Evolutionary conservation across 495 filamentous ascomycete species (phyloP).

Genomic region (Peziza echinospora): DNA sequence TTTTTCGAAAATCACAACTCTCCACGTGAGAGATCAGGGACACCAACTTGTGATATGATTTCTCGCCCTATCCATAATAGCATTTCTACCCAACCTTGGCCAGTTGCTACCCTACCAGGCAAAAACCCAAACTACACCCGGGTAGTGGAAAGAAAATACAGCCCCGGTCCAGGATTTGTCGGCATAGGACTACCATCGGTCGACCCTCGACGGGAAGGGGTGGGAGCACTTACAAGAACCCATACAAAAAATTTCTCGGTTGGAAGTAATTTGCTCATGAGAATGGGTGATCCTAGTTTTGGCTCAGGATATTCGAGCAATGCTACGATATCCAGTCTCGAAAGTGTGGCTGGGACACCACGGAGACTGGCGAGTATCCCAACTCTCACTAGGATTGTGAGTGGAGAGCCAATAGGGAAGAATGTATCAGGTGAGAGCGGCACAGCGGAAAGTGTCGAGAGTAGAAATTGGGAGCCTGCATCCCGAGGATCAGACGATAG

Average conservation of each 20-base stretch:
- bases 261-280: not conserved
- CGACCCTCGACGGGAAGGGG: too few species aligned
- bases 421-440: too few species aligned
- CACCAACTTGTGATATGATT: not conserved
- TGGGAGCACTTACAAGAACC: not conserved
- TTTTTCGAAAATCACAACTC: too few species aligned
- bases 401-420: too few species aligned
- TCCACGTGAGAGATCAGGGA: not conserved
- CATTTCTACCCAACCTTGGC: not conserved
- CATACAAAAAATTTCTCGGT: too few species aligned
- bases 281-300: not conserved
- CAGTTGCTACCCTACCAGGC: not conserved
- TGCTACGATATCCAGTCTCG: too few species aligned
- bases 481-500: slow-evolving; percentile 2
- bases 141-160: not conserved
- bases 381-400: not conserved
- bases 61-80: too few species aligned
- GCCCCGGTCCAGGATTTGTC: not conserved
- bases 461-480: too few species aligned
- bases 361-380: not conserved
- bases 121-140: not conserved
- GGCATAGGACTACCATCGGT: not conserved
- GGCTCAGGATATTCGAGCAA: too few species aligned
- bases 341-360: too few species aligned
- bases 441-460: too few species aligned